Evolutionary conservation across 352 stramenopile species (phyloP), one percentile per base, ranked within the genome.

Genomic region (Phytopythium sindhum): DNA sequence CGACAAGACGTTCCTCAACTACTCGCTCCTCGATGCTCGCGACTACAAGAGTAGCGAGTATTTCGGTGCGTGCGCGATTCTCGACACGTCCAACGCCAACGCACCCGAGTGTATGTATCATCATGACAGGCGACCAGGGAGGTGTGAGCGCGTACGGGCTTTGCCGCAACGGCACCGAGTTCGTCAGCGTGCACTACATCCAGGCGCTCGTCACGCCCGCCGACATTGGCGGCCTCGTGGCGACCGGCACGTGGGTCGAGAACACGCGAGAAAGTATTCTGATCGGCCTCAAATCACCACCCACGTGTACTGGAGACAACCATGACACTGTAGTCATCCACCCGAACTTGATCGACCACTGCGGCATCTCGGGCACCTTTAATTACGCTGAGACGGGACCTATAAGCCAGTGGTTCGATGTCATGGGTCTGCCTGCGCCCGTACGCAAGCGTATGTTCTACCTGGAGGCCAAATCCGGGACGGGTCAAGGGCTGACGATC

Each of bases 111-210:
- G 71, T 28, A 78, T 78, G 71, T 28, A 78, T 78, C 29, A 35
- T 78, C 26, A 76, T 78, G 68, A 78, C 72, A 9, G 72, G 72
- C 19, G 65, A 78, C 48, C 72, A 76, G 24, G 72, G 72, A 33
- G 59, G 72, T 21, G 65, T 78, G 19, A 78, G 72, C 45, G 60
- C 72, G 4, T 78, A 78, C 33, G 72, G 68, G 21, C 42, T 78
- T 0, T 78, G 72, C 39, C 72, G 65, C 14, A 78, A 75, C 39
- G 65, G 63, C 19, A 68, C 66, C 26, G 72, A 75, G 50, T 78
- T 74, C 44, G 62, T 78, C 24, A 70, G 65, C 11, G 41, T 78
- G 19, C 72, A 78, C 26, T 78, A 74, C 23, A 52, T 78, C 26
- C 63, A 72, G 44, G 61, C 65, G 24, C 42, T 78, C n/a, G 65